phyloP scores from a whole-genome alignment of 1,139 yeast genomes.

The Williopsis jadinii region DNA sequence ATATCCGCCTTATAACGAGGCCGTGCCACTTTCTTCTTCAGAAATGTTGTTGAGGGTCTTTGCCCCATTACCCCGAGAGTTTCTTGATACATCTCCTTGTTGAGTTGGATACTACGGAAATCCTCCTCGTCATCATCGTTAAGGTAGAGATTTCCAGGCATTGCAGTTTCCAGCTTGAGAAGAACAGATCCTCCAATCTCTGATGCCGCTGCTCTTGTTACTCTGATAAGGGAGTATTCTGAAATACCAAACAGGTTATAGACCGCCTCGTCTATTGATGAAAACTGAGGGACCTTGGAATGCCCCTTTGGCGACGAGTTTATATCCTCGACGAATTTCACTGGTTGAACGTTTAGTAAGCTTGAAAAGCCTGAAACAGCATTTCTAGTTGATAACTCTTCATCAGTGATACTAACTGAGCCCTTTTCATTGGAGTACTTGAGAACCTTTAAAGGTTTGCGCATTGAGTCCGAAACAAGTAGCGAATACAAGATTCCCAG shows the following conservation, averaged over 20 bases:
- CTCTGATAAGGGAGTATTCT: conserved; percentile 41
- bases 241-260: conserved; percentile 33
- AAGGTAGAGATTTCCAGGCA: conserved; percentile 43
- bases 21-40: conserved; percentile 33
- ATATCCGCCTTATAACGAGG: conserved; percentile 39
- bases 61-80: conserved; percentile 34
- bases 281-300: conserved; percentile 35
- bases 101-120: conserved; percentile 25
- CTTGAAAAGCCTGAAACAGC: conserved; percentile 18
- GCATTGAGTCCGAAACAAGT: conserved; percentile 33
- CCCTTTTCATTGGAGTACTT: conserved; percentile 15
- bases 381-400: conserved; percentile 17
- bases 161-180: conserved; percentile 47
- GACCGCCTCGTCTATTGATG: conserved; percentile 41
- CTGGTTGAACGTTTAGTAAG: conserved; percentile 18
- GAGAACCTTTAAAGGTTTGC: conserved; percentile 21
- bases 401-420: conserved; percentile 11
- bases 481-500: conserved; percentile 37
- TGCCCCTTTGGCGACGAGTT: conserved; percentile 20
- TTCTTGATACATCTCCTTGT: conserved; percentile 14
- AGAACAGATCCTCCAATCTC: conserved; percentile 44
- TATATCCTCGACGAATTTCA: conserved; percentile 14
- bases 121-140: conserved; percentile 34
- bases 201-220: conserved; percentile 47
- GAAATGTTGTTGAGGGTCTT: conserved; percentile 38